phyloP scores from a whole-genome alignment of 805 yeast species.

The Saturnispora kantuleensis region DNA sequence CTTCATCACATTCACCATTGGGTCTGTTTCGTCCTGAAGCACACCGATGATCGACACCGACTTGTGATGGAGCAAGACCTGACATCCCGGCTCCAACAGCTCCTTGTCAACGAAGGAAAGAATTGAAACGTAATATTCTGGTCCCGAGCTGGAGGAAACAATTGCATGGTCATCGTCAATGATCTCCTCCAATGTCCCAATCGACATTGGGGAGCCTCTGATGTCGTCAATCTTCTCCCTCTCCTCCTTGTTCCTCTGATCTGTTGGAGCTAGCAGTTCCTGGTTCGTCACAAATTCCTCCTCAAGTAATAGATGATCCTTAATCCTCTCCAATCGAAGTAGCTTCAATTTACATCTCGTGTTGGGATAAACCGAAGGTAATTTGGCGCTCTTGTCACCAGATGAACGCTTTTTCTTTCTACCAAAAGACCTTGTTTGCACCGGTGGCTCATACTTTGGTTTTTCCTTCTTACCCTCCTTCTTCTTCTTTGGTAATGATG shows the following conservation, averaged over 20 bases:
- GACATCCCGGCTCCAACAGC: constrained; percentile 91
- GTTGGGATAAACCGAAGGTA: constrained; percentile 83
- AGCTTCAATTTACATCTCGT: constrained; percentile 90
- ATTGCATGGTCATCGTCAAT: constrained; percentile 98
- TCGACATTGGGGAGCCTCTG: constrained; percentile 93
- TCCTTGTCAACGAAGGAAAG: constrained; percentile 96
- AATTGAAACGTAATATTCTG: constrained; percentile 94
- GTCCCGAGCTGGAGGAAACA: constrained; percentile 91
- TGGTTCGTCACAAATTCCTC: constrained; percentile 94
- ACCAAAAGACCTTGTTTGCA: constrained; percentile 77
- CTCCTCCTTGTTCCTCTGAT: constrained; percentile 93
- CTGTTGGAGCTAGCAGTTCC: constrained; percentile 91
- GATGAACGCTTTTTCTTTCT: constrained; percentile 83
- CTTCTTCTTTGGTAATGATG: constrained; percentile 28
- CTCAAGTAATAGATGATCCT: constrained; percentile 88
- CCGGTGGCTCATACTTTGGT: constrained; percentile 98
- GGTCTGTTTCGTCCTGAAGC: constrained; percentile 95
- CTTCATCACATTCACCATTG: constrained; percentile 96
- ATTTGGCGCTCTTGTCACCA: constrained; percentile 59
- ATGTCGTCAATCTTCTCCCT: constrained; percentile 90
- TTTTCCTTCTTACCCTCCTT: constrained; percentile 56
- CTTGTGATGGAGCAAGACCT: constrained; percentile 90
- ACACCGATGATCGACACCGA: constrained; percentile 96
- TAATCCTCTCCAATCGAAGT: constrained; percentile 88
- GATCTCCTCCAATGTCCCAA: constrained; percentile 93